Evolutionary conservation across 345 rosid genomes (phyloP), one percentile per base, ranked within the genome.

Genomic region (Anastatica hierochuntica): DNA sequence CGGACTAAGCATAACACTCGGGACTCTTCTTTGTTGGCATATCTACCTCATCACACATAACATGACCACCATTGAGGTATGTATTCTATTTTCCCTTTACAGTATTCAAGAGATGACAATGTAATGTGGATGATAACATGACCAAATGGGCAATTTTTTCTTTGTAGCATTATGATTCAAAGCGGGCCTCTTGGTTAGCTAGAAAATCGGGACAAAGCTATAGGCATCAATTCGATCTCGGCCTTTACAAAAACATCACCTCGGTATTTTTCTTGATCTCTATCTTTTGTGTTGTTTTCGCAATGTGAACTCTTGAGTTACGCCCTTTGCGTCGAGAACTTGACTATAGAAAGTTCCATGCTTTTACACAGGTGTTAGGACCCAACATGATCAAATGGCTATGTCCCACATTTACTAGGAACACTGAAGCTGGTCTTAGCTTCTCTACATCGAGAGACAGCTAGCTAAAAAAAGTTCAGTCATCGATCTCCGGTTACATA

Each of bases 41-140:
- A 71, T 83, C 54, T 86, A 81, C 69, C 94, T 90, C 39, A 55
- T 78, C 9, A 51, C 78, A 43, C 82, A 53, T 49, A 84, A 84
- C 66, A 77, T 83, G 97, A 86, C 94, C 39, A 84, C 90, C 34
- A 83, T 80, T 57, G 95, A 90, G 94, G 94, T 83, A 54, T 2
- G 20, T 30, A 48, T 27, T 26, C 26, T n/a, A 9, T 38, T 43
- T 4, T 36, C 64, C 47, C 29, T 47, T 34, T n/a, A n/a, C n/a
- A n/a, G n/a, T n/a, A n/a, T n/a, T n/a, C n/a, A n/a, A n/a, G n/a
- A n/a, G n/a, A n/a, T n/a, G n/a, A n/a, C n/a, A n/a, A n/a, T n/a
- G n/a, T n/a, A n/a, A n/a, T n/a, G n/a, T n/a, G n/a, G n/a, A n/a
- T n/a, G n/a, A n/a, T n/a, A n/a, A n/a, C n/a, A n/a, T n/a, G n/a